These are phyloP conservation scores for Hymenoscyphus fraxineus DNA, from an alignment of 2,329 filamentous ascomycete species.

Conservation along the genomic window DNA sequence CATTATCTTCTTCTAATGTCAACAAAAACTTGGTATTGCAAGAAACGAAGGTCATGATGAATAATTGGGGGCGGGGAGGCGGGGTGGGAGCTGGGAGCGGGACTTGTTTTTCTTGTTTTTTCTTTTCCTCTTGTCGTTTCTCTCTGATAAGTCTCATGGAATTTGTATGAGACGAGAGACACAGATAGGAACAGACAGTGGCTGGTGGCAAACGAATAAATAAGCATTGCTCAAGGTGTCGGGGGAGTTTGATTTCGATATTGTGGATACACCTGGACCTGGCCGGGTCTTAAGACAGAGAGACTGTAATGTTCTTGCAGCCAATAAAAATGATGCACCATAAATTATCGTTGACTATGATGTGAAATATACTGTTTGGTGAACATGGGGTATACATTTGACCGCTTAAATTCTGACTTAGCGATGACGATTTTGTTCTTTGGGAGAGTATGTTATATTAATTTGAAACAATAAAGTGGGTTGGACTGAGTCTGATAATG, in stretches of 20 bases:
- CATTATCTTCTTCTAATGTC: slow-evolving; percentile 2
- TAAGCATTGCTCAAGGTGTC: slow-evolving; percentile 1
- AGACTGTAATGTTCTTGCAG: background rate
- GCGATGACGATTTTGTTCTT: no score
- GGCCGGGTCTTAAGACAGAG: background rate
- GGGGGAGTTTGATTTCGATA: slow-evolving; percentile 1
- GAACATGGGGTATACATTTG: no score
- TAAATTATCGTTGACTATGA: background rate
- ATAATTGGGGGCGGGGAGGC: background rate
- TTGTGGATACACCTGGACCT: background rate
- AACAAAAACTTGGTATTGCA: slow-evolving; percentile 2
- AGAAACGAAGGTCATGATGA: slow-evolving; percentile 2
- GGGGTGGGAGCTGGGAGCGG: background rate
- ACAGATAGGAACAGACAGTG: background rate
- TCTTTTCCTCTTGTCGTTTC: background rate
- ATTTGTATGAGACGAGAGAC: slow-evolving; percentile 1
- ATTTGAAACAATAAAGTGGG: no score
- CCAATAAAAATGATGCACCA: slow-evolving; percentile 1
- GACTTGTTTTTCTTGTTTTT: slow-evolving; percentile 3
- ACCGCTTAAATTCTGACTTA: no score
- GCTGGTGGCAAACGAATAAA: background rate
- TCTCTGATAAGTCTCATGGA: background rate
- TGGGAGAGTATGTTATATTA: no score
- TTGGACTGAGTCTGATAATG: no score
- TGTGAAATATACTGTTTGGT: background rate